Base-by-base conservation (phyloP, 2,329 filamentous ascomycete species). In the Pseudogymnoascus sp. region DNA sequence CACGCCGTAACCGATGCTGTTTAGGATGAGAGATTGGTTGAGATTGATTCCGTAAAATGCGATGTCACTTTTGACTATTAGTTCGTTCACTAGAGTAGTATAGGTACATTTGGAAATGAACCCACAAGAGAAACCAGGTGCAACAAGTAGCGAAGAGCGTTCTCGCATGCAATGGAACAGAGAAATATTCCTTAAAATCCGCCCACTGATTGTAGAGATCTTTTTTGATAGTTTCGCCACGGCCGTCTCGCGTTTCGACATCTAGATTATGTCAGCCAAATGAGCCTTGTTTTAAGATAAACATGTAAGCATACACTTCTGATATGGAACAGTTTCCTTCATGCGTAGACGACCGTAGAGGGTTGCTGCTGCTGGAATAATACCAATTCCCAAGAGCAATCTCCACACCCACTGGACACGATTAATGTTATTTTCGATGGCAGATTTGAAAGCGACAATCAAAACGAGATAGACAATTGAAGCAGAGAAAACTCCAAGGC, bases 121-220 rank as follows among this genome's bases (percentile, higher is more conserved):
- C 13, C 29, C 59, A 31, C 25, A 89, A 85, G 75, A 89, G 83
- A 75, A 92, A 92, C 89, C 89, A 93, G 1, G 89, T 92, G 33
- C 87, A 86, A 9, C 89, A 87, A 12, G 89, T 93, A 18, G 88
- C 89, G 37, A 90, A 77, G 0, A 91, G 82, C 12, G 91, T 80
- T 70, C 85, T 83, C 37, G 36, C 42, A 60, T 25, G 59, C 59
- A 60, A 60, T 60, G 36, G 37, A 36, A 48, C 59, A 40, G 29
- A 33, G 73, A 90, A 92, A 76, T 92, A 87, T 36, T 74, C 74
- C 33, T 21, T 29, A 12, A 40, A 21, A 74, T 93, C 90, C n/a
- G 69, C 64, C 79, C 5, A 84, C 84, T 62, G 82, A 85, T 52
- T 52, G 15, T 29, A 52, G 42, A 52, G 21, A 29, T 29, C 18